Percentiles rank a stretch among this genome's conserved stretches.
phyloP scores from a whole-genome alignment of 2,329 filamentous ascomycete species.

The Colletotrichum graminicola region DNA sequence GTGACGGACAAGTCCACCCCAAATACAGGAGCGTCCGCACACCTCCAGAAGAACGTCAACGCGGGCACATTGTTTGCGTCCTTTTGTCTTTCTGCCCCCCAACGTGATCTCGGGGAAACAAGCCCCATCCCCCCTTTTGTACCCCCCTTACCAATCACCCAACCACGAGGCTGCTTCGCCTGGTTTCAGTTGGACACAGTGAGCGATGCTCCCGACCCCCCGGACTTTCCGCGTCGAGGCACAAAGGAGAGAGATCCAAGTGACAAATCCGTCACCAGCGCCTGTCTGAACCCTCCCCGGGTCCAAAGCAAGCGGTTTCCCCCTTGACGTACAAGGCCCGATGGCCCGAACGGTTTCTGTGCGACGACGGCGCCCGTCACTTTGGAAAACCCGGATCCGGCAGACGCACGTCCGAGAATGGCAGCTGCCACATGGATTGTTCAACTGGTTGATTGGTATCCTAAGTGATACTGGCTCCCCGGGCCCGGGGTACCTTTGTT shows the following conservation, averaged over 20 bases:
- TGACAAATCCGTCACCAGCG: neutral
- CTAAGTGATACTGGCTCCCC: neutral
- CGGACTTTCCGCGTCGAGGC: neutral
- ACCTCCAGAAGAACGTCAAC: conserved; percentile 13
- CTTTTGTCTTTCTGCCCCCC: neutral
- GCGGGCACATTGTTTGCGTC: neutral
- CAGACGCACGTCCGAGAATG: neutral
- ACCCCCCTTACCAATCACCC: neutral
- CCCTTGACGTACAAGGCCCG: neutral
- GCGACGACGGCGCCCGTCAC: neutral
- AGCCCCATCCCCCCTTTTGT: neutral
- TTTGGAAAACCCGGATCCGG: neutral
- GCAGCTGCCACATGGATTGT: neutral
- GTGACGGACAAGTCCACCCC: neutral
- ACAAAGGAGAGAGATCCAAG: neutral
- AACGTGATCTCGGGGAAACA: neutral
- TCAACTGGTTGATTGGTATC: neutral
- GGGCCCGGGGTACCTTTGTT: neutral
- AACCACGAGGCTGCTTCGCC: neutral
- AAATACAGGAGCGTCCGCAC: neutral
- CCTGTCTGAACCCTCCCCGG: neutral
- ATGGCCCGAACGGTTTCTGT: neutral
- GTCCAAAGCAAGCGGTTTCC: conserved; percentile 1
- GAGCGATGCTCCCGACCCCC: neutral
- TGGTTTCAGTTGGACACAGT: neutral